Percentiles rank a stretch among this genome's conserved stretches.
Evolutionary conservation across 768 basidiomycete genomes (phyloP).

Genomic region (Boletus tomentosulus): DNA sequence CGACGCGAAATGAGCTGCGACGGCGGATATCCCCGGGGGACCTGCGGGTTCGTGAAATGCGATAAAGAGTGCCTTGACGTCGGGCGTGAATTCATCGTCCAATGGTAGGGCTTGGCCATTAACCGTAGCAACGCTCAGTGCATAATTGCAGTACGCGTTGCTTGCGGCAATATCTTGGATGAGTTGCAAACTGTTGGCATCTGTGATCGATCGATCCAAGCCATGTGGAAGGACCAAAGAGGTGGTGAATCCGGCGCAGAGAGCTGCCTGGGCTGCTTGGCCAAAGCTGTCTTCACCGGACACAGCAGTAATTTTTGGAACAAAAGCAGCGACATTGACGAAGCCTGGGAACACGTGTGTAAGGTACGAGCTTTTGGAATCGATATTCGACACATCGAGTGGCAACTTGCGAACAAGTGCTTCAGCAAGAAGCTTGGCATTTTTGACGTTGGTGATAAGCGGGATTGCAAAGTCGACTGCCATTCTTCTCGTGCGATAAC

Average conservation of each 20-base stretch:
- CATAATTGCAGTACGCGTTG: constrained; percentile 82
- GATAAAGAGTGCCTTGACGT: constrained; percentile 84
- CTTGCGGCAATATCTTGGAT: constrained; percentile 62
- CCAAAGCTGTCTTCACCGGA: constrained; percentile 53
- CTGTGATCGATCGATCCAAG: constrained; percentile 55
- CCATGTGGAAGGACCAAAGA: constrained; percentile 75
- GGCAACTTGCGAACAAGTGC: constrained; percentile 88
- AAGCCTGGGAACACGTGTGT: constrained; percentile 91
- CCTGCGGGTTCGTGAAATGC: constrained; percentile 55
- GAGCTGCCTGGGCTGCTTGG: constrained; percentile 71
- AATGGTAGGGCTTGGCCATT: constrained; percentile 57
- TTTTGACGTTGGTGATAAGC: constrained; percentile 97
- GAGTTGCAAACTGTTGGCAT: constrained; percentile 61
- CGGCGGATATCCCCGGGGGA: constrained; percentile 59
- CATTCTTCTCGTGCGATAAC: constrained; percentile 95
- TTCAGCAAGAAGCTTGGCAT: constrained; percentile 93
- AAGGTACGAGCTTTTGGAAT: constrained; percentile 90
- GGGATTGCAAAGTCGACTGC: constrained; percentile 98
- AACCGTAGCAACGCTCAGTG: constrained; percentile 75
- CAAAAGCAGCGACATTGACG: constrained; percentile 83
- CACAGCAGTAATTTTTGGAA: constrained; percentile 58
- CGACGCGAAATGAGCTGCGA: constrained; percentile 82
- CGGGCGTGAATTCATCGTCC: constrained; percentile 72
- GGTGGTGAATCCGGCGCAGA: constrained; percentile 89
- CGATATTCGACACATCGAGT: constrained; percentile 83